Percentiles rank a stretch among this genome's conserved stretches.
These are phyloP conservation scores for Eucalyptus melliodora DNA, from an alignment of 345 rosid genomes.

Conservation along the genomic window DNA sequence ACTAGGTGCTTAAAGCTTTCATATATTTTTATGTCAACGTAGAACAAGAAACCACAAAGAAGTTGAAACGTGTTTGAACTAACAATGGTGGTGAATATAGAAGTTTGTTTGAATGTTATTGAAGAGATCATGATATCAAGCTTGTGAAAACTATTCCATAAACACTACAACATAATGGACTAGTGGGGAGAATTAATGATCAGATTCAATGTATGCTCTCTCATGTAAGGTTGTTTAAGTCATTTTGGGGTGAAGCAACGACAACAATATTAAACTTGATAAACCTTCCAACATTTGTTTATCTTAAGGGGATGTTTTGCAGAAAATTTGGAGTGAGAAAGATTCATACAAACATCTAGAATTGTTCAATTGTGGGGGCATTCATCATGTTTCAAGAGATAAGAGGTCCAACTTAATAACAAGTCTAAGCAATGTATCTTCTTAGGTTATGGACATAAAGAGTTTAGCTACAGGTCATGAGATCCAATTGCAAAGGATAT, in stretches of 20 bases:
- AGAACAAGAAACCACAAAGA: not conserved
- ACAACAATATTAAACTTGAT: not conserved
- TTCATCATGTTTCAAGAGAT: not conserved
- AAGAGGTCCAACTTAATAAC: not conserved
- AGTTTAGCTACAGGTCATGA: not conserved
- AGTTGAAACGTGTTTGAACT: not conserved
- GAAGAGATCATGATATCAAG: not conserved
- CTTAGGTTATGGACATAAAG: not conserved
- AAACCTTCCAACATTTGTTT: not conserved
- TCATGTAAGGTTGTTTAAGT: not conserved
- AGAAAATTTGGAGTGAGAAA: not conserved
- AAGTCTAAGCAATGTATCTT: not conserved
- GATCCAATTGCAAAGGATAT: not conserved
- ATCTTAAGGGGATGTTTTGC: not conserved
- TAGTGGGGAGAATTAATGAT: not conserved
- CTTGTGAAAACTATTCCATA: not conserved
- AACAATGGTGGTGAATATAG: not conserved
- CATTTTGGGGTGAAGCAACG: not conserved
- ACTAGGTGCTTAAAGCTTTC: not conserved
- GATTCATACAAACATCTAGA: not conserved
- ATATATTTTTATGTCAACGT: not conserved
- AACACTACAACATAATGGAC: not conserved
- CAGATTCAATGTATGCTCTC: not conserved
- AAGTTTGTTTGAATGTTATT: not conserved
- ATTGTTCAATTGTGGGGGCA: not conserved